A percentile compares a stretch with the other conserved stretches of the same genome.
These are phyloP conservation scores for Parachaetomium inaequale DNA, from an alignment of 495 filamentous ascomycete genomes.

Conservation along the genomic window DNA sequence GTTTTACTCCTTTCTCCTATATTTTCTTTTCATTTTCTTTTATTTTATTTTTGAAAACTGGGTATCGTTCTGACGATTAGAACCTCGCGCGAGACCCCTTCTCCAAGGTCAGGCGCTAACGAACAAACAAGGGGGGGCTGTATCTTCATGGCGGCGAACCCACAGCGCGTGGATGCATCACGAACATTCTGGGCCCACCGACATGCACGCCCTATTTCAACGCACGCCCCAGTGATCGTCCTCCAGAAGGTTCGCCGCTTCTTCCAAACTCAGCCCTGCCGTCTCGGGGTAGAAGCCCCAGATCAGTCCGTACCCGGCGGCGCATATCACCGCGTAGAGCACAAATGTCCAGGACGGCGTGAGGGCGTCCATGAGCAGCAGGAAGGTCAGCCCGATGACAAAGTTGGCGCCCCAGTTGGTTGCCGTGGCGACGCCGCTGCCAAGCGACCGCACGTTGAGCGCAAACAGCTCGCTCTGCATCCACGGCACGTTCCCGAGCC, in stretches of 20 bases:
- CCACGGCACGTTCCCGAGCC: constrained; percentile 92
- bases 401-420: constrained; percentile 91
- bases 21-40: too few relatives aligned
- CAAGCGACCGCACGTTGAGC: constrained; percentile 73
- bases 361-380: constrained; percentile 78
- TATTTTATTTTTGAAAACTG: too few relatives aligned
- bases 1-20: too few relatives aligned
- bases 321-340: constrained; percentile 68
- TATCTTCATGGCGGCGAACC: neutral
- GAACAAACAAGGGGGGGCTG: too few relatives aligned
- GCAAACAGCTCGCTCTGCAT: constrained; percentile 90
- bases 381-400: constrained; percentile 79
- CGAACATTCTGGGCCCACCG: constrained; percentile 10
- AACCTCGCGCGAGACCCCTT: too few relatives aligned
- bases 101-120: too few relatives aligned
- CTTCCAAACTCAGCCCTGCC: constrained; percentile 74
- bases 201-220: constrained; percentile 20
- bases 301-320: constrained; percentile 60
- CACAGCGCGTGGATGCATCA: constrained; percentile 12
- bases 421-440: constrained; percentile 76
- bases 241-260: constrained; percentile 68
- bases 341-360: constrained; percentile 76
- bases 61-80: too few relatives aligned
- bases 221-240: constrained; percentile 68
- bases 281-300: constrained; percentile 83